Evolutionary conservation across 495 filamentous ascomycete genomes (phyloP), one percentile per base, ranked within the genome.

Genomic region (Pseudomonodictys pantanalensis): DNA sequence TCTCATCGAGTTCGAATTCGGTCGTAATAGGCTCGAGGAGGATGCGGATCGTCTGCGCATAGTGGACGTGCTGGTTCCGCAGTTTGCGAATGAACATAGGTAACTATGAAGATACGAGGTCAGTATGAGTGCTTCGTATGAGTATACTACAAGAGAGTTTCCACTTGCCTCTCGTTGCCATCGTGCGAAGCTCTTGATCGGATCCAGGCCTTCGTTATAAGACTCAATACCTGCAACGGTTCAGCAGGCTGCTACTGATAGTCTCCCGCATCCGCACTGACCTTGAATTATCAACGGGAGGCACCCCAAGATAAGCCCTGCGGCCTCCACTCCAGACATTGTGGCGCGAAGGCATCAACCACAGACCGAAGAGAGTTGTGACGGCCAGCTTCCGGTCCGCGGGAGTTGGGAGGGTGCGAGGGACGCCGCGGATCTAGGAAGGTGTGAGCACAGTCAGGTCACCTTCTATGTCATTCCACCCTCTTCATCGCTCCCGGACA

Each of bases 61-160:
- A 67, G 56, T 67, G 64, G 1, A 67, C 64, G 48, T 67, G 64
- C 38, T 67, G 54, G 43, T 67, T 67, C n/a, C 64, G 29, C 8
- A 67, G 45, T 45, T 67, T 67, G 8, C 64, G 58, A 38, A 67
- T 67, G 20, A 58, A 56, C 20, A 63, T 52, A 7, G 64, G 64
- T 9, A 64, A 49, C 17, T n/a, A n/a, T n/a, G n/a, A n/a, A n/a
- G n/a, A n/a, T n/a, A n/a, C n/a, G n/a, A n/a, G n/a, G n/a, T n/a
- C n/a, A n/a, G n/a, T n/a, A n/a, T n/a, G n/a, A n/a, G n/a, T n/a
- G n/a, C n/a, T n/a, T n/a, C n/a, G n/a, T n/a, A n/a, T n/a, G n/a
- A n/a, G n/a, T n/a, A n/a, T n/a, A n/a, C n/a, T n/a, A n/a, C n/a
- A n/a, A n/a, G n/a, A n/a, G n/a, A n/a, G n/a, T n/a, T n/a, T n/a